Evolutionary conservation across 306 rosid species (phyloP).

Genomic region (Lupinus albus): DNA sequence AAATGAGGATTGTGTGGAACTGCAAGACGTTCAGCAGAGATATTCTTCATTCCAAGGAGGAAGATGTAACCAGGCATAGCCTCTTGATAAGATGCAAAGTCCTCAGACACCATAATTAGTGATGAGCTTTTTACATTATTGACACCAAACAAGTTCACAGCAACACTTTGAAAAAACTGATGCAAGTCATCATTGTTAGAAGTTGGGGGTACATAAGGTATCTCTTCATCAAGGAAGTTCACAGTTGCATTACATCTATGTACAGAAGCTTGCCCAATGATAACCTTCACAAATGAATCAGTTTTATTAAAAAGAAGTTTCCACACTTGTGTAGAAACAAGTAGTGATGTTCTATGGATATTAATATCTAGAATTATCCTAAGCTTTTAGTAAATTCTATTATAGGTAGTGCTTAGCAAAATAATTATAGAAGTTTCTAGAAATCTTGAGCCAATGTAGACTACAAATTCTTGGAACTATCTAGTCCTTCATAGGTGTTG

Average conservation of each 20-base stretch:
- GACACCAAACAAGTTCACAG: conserved; percentile 51
- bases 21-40: conserved; percentile 41
- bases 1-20: conserved; percentile 61
- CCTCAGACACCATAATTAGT: conserved; percentile 70
- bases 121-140: conserved; percentile 40
- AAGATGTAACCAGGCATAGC: conserved; percentile 68
- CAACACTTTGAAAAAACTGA: conserved; percentile 42
- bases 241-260: conserved; percentile 66
- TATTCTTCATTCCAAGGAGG: conserved; percentile 63
- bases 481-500: too few relatives aligned
- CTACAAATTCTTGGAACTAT: too few relatives aligned
- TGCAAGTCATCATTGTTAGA: not conserved
- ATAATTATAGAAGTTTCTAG: too few relatives aligned
- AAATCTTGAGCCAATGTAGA: too few relatives aligned
- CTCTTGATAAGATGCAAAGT: conserved; percentile 76
- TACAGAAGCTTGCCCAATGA: conserved; percentile 62
- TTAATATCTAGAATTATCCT: too few relatives aligned
- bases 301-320: too few relatives aligned
- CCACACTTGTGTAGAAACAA: too few relatives aligned
- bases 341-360: too few relatives aligned
- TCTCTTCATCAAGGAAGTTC: conserved; percentile 23
- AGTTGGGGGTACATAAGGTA: not conserved
- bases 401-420: too few relatives aligned
- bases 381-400: too few relatives aligned
- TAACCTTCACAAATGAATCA: conserved; percentile 52